These are phyloP conservation scores for Alternaria angustiovoidea DNA, from an alignment of 2,329 filamentous ascomycete species.

Conservation along the genomic window DNA sequence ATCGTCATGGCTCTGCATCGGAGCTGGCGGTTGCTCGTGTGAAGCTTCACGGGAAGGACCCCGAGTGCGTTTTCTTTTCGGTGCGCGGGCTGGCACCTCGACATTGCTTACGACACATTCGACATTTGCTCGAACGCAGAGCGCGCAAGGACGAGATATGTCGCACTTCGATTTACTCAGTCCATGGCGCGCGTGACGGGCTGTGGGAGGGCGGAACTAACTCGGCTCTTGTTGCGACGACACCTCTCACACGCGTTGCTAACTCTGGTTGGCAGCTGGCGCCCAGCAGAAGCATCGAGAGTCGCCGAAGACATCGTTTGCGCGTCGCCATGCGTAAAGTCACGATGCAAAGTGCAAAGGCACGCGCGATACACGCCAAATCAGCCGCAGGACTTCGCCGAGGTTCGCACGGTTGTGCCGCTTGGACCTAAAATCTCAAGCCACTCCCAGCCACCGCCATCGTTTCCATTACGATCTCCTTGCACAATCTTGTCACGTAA, in stretches of 20 bases:
- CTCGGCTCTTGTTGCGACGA: constrained; percentile 20
- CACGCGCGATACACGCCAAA: neutral
- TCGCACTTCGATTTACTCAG: constrained; percentile 40
- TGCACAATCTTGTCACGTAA: neutral
- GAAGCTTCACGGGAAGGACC: constrained; percentile 10
- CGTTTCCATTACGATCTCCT: neutral
- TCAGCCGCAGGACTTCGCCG: neutral
- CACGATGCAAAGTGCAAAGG: neutral
- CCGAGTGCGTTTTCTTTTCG: constrained; percentile 16
- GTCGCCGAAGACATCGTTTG: neutral
- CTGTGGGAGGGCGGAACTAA: constrained; percentile 6
- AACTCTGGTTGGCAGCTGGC: constrained; percentile 15
- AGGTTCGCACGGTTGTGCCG: constrained; percentile 1
- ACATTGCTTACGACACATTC: constrained; percentile 13
- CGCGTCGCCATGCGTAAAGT: neutral
- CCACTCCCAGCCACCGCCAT: neutral
- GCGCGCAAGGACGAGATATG: constrained; percentile 44
- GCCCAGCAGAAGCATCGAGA: neutral
- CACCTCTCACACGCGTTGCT: constrained; percentile 22
- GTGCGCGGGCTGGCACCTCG: neutral
- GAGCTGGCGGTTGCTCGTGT: constrained; percentile 2
- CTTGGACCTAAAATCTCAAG: neutral
- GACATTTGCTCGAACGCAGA: constrained; percentile 43
- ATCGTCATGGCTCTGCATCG: neutral
- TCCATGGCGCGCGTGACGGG: neutral